Evolutionary conservation across 192 early-diverging fungal species (phyloP).

Genomic region (Dimargaris cristalligena): DNA sequence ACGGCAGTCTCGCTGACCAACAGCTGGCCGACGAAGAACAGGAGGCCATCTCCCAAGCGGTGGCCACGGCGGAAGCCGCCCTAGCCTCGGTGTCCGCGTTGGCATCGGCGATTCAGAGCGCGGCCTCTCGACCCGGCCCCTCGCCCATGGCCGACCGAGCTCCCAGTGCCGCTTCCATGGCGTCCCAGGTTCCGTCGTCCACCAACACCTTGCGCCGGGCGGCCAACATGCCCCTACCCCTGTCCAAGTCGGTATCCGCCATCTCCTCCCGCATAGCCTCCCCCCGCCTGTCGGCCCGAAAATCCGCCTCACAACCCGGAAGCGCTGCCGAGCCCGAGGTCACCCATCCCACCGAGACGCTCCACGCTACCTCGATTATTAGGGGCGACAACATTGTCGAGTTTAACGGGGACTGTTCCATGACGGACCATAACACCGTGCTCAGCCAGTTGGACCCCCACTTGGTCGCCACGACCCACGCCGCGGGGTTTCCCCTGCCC

Average conservation of each 20-base stretch:
- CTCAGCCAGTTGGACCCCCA: too few species aligned
- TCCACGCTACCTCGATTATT: background rate
- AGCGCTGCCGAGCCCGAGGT: background rate
- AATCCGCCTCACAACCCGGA: background rate
- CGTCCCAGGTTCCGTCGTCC: background rate
- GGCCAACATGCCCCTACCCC: background rate
- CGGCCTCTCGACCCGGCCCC: background rate
- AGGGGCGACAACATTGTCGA: too few species aligned
- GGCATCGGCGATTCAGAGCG: background rate
- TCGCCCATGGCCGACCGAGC: background rate
- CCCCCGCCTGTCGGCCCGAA: background rate
- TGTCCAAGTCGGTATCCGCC: background rate
- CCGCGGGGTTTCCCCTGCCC: constrained; percentile 1
- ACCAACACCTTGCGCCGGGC: background rate
- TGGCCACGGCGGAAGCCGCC: constrained; percentile 6
- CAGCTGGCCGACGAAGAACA: too few species aligned
- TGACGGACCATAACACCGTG: too few species aligned
- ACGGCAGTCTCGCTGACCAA: too few species aligned
- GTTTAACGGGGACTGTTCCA: too few species aligned
- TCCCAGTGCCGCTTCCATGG: background rate
- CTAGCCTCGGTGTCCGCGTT: background rate
- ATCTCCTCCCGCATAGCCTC: background rate
- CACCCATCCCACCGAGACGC: background rate
- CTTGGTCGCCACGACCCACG: too few species aligned
- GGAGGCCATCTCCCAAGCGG: constrained; percentile 2